Evolutionary conservation across 176 grass and related monocot genomes (phyloP).

Genomic region (Leersia perrieri): DNA sequence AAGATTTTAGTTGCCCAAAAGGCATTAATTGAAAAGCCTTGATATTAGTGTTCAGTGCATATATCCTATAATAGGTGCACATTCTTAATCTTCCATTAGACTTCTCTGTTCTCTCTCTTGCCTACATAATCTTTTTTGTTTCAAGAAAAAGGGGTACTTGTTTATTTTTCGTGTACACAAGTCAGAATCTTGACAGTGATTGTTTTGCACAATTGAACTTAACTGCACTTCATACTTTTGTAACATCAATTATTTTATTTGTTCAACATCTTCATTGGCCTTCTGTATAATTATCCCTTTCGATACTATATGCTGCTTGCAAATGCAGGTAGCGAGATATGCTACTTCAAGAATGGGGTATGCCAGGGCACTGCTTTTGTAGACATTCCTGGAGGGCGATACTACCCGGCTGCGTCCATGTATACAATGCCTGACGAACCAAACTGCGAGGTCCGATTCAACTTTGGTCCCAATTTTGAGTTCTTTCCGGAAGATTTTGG

Average conservation of each 20-base stretch:
- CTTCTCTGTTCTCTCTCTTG: background rate
- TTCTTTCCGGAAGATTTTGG: constrained; percentile 76
- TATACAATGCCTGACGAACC: constrained; percentile 81
- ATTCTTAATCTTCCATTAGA: background rate
- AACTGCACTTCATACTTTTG: background rate
- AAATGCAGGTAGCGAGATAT: constrained; percentile 78
- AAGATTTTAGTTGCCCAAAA: too few relatives aligned
- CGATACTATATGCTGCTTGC: background rate
- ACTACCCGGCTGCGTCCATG: constrained; percentile 81
- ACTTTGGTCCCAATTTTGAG: constrained; percentile 79
- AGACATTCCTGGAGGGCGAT: constrained; percentile 76
- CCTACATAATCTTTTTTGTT: too few relatives aligned
- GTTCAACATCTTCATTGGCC: background rate
- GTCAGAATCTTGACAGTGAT: background rate
- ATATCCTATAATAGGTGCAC: background rate
- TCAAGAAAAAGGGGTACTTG: background rate
- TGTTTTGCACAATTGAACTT: background rate
- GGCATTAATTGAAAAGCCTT: background rate
- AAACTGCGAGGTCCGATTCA: constrained; percentile 78
- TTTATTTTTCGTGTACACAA: background rate
- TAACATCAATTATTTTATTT: background rate
- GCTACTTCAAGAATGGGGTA: constrained; percentile 82
- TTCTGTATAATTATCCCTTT: background rate
- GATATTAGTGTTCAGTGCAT: background rate
- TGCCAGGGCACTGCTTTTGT: constrained; percentile 76